Percentiles rank a stretch among this genome's conserved stretches.
phyloP scores from a whole-genome alignment of 2,329 filamentous ascomycete genomes.

The Torrubiella hemipterigena region DNA sequence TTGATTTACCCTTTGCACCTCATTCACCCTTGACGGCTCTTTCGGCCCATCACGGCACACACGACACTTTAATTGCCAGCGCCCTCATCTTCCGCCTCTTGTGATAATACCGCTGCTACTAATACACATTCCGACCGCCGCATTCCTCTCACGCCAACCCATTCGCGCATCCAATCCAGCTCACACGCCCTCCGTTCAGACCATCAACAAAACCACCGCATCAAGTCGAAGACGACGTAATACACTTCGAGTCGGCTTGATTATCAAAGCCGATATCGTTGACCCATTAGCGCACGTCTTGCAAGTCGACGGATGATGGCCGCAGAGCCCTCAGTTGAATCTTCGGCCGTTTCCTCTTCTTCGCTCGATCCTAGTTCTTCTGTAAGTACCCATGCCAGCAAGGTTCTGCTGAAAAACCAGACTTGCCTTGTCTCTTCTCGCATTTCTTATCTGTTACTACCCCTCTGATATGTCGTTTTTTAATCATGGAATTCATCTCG shows the following conservation, averaged over 20 bases:
- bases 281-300: slow-evolving; percentile 19
- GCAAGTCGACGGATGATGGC: slow-evolving; percentile 49
- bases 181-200: neutral
- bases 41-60: neutral
- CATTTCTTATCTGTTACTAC: slow-evolving; percentile 4
- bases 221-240: too few species aligned
- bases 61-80: too few species aligned
- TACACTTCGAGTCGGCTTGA: slow-evolving; percentile 14
- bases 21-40: neutral
- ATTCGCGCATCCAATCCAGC: neutral
- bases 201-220: too few species aligned
- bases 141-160: too few species aligned
- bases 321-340: slow-evolving; percentile 45
- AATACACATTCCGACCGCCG: too few species aligned
- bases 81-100: too few species aligned
- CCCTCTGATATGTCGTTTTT: slow-evolving; percentile 5
- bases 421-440: too few species aligned
- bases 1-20: neutral
- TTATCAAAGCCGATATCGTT: slow-evolving; percentile 13
- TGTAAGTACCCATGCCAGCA: slow-evolving; percentile 25
- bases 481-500: too few species aligned
- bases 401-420: too few species aligned
- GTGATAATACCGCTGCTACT: too few species aligned
- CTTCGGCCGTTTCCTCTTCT: slow-evolving; percentile 41
- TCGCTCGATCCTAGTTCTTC: slow-evolving; percentile 31